A percentile compares a stretch with the other conserved stretches of the same genome.
Conservation (phyloP, 257 asterid species). For the Solanum etuberosum region DNA sequence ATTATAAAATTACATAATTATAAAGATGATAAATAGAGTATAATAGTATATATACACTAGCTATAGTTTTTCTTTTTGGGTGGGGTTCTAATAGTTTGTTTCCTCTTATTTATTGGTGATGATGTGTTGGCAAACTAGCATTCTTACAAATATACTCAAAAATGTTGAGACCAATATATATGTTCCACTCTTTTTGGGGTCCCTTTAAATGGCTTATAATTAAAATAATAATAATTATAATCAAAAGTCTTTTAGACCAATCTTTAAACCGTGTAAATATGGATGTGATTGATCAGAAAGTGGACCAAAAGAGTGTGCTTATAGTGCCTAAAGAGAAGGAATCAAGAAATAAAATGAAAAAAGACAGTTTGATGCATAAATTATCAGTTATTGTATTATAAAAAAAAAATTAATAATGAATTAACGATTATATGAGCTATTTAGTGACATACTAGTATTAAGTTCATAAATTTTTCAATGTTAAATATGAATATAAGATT, state of each 20-base stretch:
- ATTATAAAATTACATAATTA: not conserved
- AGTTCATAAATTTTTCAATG: not conserved
- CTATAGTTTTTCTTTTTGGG: not conserved
- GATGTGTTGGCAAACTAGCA: not conserved
- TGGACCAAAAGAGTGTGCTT: not conserved
- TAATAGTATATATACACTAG: not conserved
- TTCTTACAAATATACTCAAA: not conserved
- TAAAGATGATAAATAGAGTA: not conserved
- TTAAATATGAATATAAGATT: not conserved
- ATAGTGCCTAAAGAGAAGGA: not conserved
- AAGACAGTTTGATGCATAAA: not conserved
- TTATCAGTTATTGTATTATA: accelerated
- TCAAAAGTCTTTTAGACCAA: not conserved
- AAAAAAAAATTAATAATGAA: not conserved
- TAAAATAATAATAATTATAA: not conserved
- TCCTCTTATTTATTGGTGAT: not conserved
- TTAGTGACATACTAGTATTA: not conserved
- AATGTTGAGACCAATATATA: not conserved
- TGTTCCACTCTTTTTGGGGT: not conserved
- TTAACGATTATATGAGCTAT: not conserved
- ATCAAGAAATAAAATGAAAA: not conserved
- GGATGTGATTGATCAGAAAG: not conserved
- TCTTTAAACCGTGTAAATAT: not conserved
- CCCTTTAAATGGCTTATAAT: not conserved
- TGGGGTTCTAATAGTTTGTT: not conserved